Conservation (phyloP, 352 stramenopile species). For the Phytophthora citricola region DNA sequence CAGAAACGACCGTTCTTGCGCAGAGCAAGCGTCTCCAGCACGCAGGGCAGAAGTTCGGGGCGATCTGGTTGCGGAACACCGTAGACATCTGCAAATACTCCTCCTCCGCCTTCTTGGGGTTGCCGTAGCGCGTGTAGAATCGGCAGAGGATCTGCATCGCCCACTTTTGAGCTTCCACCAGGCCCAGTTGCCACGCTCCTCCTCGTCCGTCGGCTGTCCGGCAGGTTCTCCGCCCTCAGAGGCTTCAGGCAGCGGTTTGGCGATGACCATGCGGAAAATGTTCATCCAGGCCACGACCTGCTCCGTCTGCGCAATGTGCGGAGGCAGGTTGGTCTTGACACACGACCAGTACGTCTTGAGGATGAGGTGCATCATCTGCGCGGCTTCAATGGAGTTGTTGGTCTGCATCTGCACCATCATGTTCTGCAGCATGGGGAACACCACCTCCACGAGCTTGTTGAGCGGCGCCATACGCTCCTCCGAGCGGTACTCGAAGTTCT, state of each 20-base stretch:
- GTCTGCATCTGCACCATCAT: constrained; percentile 89
- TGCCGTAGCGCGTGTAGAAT: constrained; percentile 98
- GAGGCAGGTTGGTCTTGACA: constrained; percentile 95
- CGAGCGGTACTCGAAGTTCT: constrained; percentile 98
- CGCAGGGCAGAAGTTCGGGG: constrained; percentile 76
- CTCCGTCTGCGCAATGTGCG: constrained; percentile 81
- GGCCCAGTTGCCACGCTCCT: constrained; percentile 94
- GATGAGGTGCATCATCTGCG: constrained; percentile 94
- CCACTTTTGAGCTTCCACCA: constrained; percentile 99
- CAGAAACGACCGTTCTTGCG: constrained; percentile 95
- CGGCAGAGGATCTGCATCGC: constrained; percentile 95
- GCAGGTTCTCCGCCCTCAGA: constrained; percentile 75
- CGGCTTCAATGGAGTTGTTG: constrained; percentile 92
- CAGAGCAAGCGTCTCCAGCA: constrained; percentile 93
- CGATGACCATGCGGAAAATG: constrained; percentile 83
- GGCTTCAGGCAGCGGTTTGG: constrained; percentile 93
- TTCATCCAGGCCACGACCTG: constrained; percentile 95
- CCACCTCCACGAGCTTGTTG: constrained; percentile 92
- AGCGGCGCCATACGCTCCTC: constrained; percentile 92
- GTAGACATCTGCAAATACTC: constrained; percentile 93
- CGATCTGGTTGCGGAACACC: constrained; percentile 94
- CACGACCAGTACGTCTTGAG: constrained; percentile 98
- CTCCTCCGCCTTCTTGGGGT: constrained; percentile 94
- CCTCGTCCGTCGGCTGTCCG: constrained; percentile 90
- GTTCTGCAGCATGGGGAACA: constrained; percentile 94